Evolutionary conservation across 2,329 filamentous ascomycete species (phyloP), one percentile per base, ranked within the genome.

Genomic region (Paecilomyces sp.): DNA sequence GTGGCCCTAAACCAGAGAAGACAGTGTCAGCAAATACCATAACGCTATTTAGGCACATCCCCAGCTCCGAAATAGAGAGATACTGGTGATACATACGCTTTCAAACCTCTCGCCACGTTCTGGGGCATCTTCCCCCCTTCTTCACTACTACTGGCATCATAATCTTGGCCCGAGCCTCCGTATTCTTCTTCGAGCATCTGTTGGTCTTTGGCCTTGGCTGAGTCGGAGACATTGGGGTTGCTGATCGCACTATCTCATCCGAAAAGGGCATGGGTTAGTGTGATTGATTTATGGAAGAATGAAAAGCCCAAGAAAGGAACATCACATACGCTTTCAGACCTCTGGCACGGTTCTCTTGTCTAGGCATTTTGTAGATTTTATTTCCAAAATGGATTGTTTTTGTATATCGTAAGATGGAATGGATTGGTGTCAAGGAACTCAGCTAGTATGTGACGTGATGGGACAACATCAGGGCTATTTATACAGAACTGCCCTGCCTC

Each of bases 31-130:
- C n/a, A 28, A 28, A 28, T 28, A 28, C 6, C 3, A 28, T 28
- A 28, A 28, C 22, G 22, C 22, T 22, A 22, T 22, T 22, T 22
- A 22, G 22, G 22, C 22, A 22, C 22, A 22, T 22, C 22, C 22
- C 51, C 3, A 2, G 1, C 3, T 58, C 18, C 24, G n/a, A 54
- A 28, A 2, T 6, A 47, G n/a, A 34, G 36, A 50, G 50, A 34
- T 25, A 25, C n/a, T n/a, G 28, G 25, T 54, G 50, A 54, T 25
- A 63, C 66, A 54, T 63, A 68, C 67, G 66, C 65, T 57, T 66
- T 67, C 57, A 68, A 60, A 3, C 67, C 67, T 30, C 66, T 58
- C 36, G 62, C 62, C 41, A 68, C 64, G 47, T 68, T 68, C n/a
- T 41, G 53, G 8, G 57, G 55, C 47, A 62, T 64, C 6, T 55